A percentile compares a stretch with the other conserved stretches of the same genome.
These are phyloP conservation scores for Vigna mungo DNA, from an alignment of 306 rosid genomes.

Conservation along the genomic window DNA sequence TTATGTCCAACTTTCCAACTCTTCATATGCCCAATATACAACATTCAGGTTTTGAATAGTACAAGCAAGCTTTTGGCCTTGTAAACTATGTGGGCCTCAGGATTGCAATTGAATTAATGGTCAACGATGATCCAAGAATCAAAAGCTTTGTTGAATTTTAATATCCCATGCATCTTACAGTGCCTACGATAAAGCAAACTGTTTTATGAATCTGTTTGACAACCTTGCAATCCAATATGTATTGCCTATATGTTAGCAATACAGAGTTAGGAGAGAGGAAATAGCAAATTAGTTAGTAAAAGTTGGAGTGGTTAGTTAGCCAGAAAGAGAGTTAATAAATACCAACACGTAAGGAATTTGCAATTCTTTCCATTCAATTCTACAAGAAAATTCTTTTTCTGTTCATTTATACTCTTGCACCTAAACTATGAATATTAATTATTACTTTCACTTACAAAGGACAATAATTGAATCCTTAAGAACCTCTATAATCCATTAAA, in stretches of 20 bases:
- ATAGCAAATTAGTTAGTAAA: not conserved
- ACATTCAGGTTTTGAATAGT: not conserved
- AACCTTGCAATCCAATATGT: too few species aligned
- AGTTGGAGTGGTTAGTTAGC: too few species aligned
- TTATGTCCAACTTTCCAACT: not conserved
- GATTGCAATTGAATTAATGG: not conserved
- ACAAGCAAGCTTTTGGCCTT: too few species aligned
- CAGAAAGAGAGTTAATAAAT: too few species aligned
- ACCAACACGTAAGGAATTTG: not conserved
- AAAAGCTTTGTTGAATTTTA: not conserved
- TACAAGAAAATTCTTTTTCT: not conserved
- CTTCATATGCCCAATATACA: not conserved
- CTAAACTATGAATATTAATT: not conserved
- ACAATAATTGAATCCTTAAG: constrained; percentile 15
- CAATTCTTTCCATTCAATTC: not conserved
- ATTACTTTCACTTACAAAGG: not conserved
- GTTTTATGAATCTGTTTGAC: not conserved
- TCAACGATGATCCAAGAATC: not conserved
- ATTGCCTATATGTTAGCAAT: too few species aligned
- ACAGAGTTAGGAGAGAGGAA: too few species aligned
- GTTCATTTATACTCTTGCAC: not conserved
- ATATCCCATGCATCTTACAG: not conserved
- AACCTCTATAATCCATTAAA: constrained; percentile 22
- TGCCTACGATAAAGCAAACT: not conserved
- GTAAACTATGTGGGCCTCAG: not conserved